These are phyloP conservation scores for Colletotrichum acutatum DNA, from an alignment of 2,329 filamentous ascomycete species.

Conservation along the genomic window DNA sequence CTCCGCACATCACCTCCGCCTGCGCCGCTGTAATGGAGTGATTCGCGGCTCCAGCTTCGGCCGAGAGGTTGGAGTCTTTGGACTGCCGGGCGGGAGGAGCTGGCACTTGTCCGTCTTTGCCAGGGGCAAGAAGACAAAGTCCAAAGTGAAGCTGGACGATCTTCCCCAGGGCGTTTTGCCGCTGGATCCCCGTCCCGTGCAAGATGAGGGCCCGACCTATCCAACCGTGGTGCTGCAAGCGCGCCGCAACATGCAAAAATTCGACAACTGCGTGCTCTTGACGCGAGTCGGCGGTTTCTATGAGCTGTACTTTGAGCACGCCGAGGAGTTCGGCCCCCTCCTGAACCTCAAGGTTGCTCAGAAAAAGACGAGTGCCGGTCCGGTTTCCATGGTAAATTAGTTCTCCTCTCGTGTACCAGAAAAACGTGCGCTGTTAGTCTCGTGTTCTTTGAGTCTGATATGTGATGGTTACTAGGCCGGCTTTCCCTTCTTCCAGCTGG, in stretches of 20 bases:
- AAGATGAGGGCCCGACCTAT: constrained; percentile 67
- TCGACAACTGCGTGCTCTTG: constrained; percentile 88
- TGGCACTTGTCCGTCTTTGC: constrained; percentile 15
- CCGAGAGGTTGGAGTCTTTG: constrained; percentile 2
- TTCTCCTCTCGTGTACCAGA: constrained; percentile 15
- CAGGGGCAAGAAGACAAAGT: constrained; percentile 66
- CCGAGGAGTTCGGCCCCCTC: constrained; percentile 86
- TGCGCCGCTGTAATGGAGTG: constrained; percentile 14
- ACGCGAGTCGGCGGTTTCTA: constrained; percentile 97
- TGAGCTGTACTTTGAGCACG: constrained; percentile 97
- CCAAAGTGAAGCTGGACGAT: constrained; percentile 65
- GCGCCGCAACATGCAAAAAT: constrained; percentile 88
- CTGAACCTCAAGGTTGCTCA: constrained; percentile 87
- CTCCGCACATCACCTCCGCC: constrained; percentile 22
- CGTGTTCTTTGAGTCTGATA: constrained; percentile 37
- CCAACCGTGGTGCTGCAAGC: constrained; percentile 92
- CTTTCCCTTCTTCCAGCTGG: constrained; percentile 92
- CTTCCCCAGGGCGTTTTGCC: constrained; percentile 65
- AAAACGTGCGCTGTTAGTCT: constrained; percentile 32
- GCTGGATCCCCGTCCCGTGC: constrained; percentile 52
- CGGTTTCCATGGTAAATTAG: constrained; percentile 82
- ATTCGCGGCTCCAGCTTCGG: constrained; percentile 2
- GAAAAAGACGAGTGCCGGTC: constrained; percentile 79
- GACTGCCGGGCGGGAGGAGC: not conserved
- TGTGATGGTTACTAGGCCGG: constrained; percentile 70